A percentile compares a stretch with the other conserved stretches of the same genome.
phyloP scores from a whole-genome alignment of 2,329 filamentous ascomycete species.

The Calonectria ilicicola region DNA sequence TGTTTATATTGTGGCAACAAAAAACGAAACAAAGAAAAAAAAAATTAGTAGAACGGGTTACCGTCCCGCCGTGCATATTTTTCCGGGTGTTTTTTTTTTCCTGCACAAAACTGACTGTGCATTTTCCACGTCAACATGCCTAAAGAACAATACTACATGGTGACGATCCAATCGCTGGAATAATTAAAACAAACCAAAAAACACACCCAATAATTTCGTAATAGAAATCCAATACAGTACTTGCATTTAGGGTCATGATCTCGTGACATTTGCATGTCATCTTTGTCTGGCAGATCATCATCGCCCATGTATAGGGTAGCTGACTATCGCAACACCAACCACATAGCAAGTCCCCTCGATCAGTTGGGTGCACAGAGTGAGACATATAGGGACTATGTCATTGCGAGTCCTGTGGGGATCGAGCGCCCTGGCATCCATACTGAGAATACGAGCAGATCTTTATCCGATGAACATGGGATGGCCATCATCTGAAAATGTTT shows the following conservation, averaged over 20 bases:
- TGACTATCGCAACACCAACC: background rate
- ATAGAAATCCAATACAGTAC: too few relatives aligned
- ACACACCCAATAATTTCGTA: too few relatives aligned
- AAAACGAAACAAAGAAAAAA: background rate
- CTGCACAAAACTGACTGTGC: too few relatives aligned
- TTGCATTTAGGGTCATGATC: too few relatives aligned
- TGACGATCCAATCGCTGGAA: too few relatives aligned
- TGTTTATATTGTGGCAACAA: background rate
- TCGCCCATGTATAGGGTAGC: conserved; percentile 14
- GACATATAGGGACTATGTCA: background rate
- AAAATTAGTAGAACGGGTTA: background rate
- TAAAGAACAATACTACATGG: too few relatives aligned
- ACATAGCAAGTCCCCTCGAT: background rate
- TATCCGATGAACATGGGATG: background rate
- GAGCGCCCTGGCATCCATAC: background rate
- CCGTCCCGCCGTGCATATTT: background rate
- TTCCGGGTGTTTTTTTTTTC: background rate
- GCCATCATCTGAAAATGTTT: background rate
- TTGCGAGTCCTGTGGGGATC: background rate
- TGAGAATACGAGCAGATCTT: background rate
- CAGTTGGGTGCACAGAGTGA: background rate
- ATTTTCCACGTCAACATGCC: too few relatives aligned
- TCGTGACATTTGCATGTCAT: too few relatives aligned
- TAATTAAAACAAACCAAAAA: too few relatives aligned
- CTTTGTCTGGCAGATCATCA: background rate